Evolutionary conservation across 805 yeast genomes (phyloP), one percentile per base, ranked within the genome.

Genomic region (Starmerella scarabaei): DNA sequence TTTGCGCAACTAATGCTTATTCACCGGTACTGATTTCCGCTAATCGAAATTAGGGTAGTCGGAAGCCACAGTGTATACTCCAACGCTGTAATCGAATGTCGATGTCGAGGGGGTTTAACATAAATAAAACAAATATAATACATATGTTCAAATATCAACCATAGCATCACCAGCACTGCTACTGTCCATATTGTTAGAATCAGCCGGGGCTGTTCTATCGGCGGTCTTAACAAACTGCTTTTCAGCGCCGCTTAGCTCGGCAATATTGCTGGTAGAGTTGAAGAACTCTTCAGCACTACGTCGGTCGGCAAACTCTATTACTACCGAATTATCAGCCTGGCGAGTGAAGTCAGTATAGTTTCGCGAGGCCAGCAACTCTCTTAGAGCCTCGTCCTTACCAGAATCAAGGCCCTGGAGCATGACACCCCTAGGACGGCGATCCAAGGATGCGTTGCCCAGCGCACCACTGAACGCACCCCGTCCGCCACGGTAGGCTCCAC

Each of bases 341-440:
- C 55, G 45, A 23, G 41, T 40, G 28, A 41, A 33, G 36, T 43
- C 43, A 5, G 47, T 40, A 43, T 48, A 36, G 36, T 37, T 38
- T 5, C 44, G 33, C 18, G 55, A 41, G 18, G 55, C 51, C 14
- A 64, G 48, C 33, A 51, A 48, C 15, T 53, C 45, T 26, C 58
- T 45, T 19, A 64, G 48, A 9, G 54, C 49, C 42, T 62, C 68
- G 37, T 59, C 60, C 26, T 48, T 49, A 15, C 52, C 56, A 14
- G 47, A 44, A 2, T 54, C 32, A 2, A 64, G 48, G 5, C 63
- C 63, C 5, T 36, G 32, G 7, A 65, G 53, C n/a, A 47, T 37
- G 3, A 65, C 60, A 21, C 51, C 44, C 40, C 57, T 60, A 6
- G 69, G 65, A 12, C 69, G 55, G 26, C 61, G 48, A 44, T 64